Base-by-base conservation (phyloP, 2,329 filamentous ascomycete genomes). In the Aspergillus sp. region DNA sequence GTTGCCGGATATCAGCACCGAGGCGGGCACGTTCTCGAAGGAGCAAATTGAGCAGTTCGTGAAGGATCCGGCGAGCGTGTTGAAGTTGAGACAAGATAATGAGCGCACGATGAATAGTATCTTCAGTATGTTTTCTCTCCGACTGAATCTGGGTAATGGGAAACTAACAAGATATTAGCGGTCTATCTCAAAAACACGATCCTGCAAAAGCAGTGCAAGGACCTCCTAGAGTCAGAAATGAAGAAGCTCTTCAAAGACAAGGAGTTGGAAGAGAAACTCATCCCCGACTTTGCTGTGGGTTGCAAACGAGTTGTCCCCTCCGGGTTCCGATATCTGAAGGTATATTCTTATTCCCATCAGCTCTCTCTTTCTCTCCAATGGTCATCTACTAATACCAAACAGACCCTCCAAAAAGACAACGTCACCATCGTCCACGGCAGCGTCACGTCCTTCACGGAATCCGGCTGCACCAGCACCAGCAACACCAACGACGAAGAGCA, bases 401-500 rank as follows among this genome's bases (percentile, higher is more conserved):
- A 80, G 63, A 74, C 78, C 0, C 69, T 80, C 11, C 70, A 71
- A 4, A 63, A 78, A 55, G 69, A 73, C 12, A 83, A 85, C 49
- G 78, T 83, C 6, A 65, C 73, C 22, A 74, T 76, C 4, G 74
- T 81, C 39, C 74, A 73, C 22, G 74, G 77, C 22, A 71, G 65
- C 1, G 79, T 83, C 59, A 59, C 65, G 12, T 65, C 67, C 39
- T 65, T 82, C 49, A 73, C 72, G 0, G 61, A 65, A 1, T 67
- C 70, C 6, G 77, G 78, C 3, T 68, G 73, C 22, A 47, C 69
- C 5, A 64, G 64, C 42, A 60, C 55, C 11, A 59, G 67, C 22
- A 69, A 63, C 3, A 16, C 52, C 3, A 61, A 69, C 46, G 26
- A 29, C 26, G 26, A 29, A 29, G 26, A 29, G 26, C 26, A 29